Conservation (phyloP, 805 yeast species). For the Hanseniaspora mollemarum region DNA sequence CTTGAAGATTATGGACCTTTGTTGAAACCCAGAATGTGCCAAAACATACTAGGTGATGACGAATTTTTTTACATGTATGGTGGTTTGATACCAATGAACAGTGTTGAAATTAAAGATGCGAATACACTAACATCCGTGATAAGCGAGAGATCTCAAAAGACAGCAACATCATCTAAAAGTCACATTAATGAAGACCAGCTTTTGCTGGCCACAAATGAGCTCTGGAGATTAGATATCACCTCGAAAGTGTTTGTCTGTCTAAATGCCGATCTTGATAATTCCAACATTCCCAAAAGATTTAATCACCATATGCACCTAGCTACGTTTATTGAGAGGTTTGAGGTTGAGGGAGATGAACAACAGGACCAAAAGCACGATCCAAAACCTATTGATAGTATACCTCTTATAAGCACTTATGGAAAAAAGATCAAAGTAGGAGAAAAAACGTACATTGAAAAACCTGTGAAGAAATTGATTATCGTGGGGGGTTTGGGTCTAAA, state of each 20-base stretch:
- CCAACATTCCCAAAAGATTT: constrained; percentile 35
- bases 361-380: constrained; percentile 16
- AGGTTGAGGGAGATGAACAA: constrained; percentile 22
- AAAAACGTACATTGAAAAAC: constrained; percentile 23
- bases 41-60: constrained; percentile 42
- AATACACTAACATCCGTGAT: neutral
- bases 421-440: constrained; percentile 6
- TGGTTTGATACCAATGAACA: constrained; percentile 39
- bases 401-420: neutral
- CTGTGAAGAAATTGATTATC: constrained; percentile 27
- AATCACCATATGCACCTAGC: constrained; percentile 44
- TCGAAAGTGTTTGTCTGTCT: constrained; percentile 45
- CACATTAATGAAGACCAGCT: constrained; percentile 15
- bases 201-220: constrained; percentile 44
- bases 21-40: constrained; percentile 43
- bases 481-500: constrained; percentile 29
- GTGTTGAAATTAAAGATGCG: constrained; percentile 22
- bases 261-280: constrained; percentile 26
- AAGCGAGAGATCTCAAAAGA: neutral
- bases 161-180: constrained; percentile 2
- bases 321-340: constrained; percentile 35
- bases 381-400: neutral
- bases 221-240: constrained; percentile 55
- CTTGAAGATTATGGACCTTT: constrained; percentile 27
- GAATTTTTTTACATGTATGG: constrained; percentile 51